Evolutionary conservation across 2,329 filamentous ascomycete species (phyloP).

Genomic region (Penicillium sp.): DNA sequence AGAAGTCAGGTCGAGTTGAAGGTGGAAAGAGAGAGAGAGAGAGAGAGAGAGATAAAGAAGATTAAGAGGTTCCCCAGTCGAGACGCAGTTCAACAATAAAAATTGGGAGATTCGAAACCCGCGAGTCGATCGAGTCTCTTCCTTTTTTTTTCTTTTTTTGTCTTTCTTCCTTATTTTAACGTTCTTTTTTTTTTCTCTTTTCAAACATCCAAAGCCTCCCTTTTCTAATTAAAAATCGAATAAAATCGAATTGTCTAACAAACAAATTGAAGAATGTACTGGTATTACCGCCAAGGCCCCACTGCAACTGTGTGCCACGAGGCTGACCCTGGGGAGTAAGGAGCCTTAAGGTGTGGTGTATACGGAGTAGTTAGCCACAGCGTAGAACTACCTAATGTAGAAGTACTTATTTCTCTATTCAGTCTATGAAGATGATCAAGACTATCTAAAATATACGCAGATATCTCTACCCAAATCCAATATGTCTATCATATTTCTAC

Average conservation of each 20-base stretch:
- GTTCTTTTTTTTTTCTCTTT: too few relatives aligned
- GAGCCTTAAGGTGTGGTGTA: background rate
- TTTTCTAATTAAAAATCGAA: background rate
- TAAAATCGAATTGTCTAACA: background rate
- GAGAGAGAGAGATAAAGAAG: background rate
- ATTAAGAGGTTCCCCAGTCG: background rate
- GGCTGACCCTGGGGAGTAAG: conserved; percentile 23
- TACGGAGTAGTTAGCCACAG: background rate
- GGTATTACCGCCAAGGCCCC: conserved; percentile 24
- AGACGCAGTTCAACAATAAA: conserved; percentile 3
- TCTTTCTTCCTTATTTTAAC: background rate
- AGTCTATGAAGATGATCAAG: background rate
- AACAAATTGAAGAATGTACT: conserved; percentile 7
- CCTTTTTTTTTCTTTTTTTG: conserved; percentile 3
- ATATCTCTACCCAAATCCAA: too few relatives aligned
- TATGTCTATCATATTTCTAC: background rate
- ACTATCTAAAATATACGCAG: too few relatives aligned
- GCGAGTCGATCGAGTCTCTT: conserved; percentile 6
- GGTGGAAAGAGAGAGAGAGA: too few relatives aligned
- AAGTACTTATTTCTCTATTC: conserved; percentile 3
- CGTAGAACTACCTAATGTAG: too few relatives aligned
- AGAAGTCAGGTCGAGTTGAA: background rate
- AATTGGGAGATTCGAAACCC: conserved; percentile 8
- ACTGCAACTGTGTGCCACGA: conserved; percentile 26
- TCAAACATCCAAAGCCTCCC: background rate